Evolutionary conservation across 352 stramenopile genomes (phyloP), one percentile per base, ranked within the genome.

Genomic region (Phytophthora ohioensis): DNA sequence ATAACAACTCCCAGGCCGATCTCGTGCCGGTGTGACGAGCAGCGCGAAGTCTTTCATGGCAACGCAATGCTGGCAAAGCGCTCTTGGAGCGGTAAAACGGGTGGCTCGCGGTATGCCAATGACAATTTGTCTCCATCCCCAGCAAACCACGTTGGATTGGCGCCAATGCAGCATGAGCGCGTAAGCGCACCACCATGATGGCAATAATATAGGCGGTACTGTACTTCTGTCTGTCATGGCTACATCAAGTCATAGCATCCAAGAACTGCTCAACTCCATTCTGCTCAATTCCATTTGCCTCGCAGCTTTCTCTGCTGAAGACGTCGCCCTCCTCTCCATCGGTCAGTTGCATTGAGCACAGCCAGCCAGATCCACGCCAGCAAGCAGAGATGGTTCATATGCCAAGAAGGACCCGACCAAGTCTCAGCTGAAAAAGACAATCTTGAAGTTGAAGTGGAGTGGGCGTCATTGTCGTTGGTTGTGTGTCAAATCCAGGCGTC

Each of bases 361-460:
- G 64, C 31, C 55, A 54, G 13, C 21, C 9, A 63, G 34, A 52
- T 34, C 30, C 0, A 17, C 46, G 1, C 30, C 58, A 57, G 35
- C 11, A 46, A 8, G 38, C 30, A 66, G 38, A 59, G 47, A 53
- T 59, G 36, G 36, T 46, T 36, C 58, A 51, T 46, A 1, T 41
- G 21, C 36, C 52, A 27, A 48, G 17, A 30, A 36, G 0, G 39
- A 30, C 38, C 53, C 41, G 30, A 34, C 43, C 41, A 53, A 55
- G 51, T 49, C 55, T 61, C 51, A 21, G 27, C 45, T 66, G 30
- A 48, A 53, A 54, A 67, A 42, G 30, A n/a, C 48, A 67, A 55
- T 42, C 46, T 74, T 74, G 52, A 74, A 65, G 60, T 74, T 74
- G 67, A 70, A 62, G 60, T 38, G 59, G 43, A 69, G 59, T 36